Percentiles rank a stretch among this genome's conserved stretches.
These are phyloP conservation scores for Trichoderma atrobrunneum DNA, from an alignment of 2,329 filamentous ascomycete genomes.

Conservation along the genomic window DNA sequence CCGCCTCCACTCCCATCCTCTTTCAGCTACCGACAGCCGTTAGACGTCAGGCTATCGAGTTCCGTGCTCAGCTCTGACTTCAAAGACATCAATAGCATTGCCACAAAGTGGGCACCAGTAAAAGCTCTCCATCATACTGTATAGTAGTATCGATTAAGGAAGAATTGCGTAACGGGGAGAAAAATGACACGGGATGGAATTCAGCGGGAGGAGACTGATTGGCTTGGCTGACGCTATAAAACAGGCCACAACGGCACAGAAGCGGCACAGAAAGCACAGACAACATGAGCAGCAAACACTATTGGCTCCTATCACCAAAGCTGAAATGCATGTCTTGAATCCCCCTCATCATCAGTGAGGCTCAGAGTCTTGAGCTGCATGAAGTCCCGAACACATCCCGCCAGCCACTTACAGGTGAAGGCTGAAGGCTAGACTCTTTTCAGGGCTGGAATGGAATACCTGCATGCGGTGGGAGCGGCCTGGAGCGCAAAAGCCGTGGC, in stretches of 20 bases:
- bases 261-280: neutral
- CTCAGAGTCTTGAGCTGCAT: neutral
- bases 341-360: neutral
- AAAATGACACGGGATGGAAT: neutral
- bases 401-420: neutral
- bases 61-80: neutral
- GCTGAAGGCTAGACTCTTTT: neutral
- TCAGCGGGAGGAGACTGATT: neutral
- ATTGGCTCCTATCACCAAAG: neutral
- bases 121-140: neutral
- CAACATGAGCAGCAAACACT: neutral
- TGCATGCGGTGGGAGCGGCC: neutral
- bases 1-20: neutral
- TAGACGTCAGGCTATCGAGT: neutral
- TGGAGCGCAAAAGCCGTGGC: neutral
- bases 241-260: neutral
- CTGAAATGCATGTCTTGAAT: neutral
- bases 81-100: neutral
- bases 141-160: neutral
- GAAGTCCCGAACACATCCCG: neutral
- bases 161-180: neutral
- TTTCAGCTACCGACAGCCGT: neutral
- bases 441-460: neutral
- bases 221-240: neutral
- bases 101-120: neutral